Conservation (phyloP, 2,329 filamentous ascomycete genomes). For the Bipolaris bicolor region DNA sequence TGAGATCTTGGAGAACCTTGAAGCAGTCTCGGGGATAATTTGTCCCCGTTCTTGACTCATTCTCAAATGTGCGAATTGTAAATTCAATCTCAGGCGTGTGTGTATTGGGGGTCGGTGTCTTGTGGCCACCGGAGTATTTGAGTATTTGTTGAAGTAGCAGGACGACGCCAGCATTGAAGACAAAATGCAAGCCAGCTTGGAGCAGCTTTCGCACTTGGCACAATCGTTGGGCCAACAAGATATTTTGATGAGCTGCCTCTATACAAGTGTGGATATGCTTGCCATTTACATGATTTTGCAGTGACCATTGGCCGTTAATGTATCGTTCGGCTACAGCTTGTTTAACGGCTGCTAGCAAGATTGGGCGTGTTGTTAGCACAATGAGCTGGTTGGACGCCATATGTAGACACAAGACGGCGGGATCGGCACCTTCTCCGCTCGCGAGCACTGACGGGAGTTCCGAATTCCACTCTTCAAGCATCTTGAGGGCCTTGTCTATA, state of each 20-base stretch:
- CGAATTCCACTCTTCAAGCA: constrained; percentile 29
- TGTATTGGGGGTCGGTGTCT: neutral
- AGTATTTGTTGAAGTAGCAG: constrained; percentile 33
- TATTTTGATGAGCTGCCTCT: constrained; percentile 29
- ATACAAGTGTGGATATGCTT: constrained; percentile 23
- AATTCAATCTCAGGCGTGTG: constrained; percentile 24
- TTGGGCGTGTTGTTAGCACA: constrained; percentile 33
- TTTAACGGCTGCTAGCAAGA: constrained; percentile 33
- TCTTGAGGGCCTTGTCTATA: constrained; percentile 28
- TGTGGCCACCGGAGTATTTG: neutral
- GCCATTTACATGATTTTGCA: constrained; percentile 19
- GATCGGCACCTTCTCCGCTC: constrained; percentile 19
- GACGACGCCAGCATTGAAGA: constrained; percentile 38
- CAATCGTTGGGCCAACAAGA: constrained; percentile 24
- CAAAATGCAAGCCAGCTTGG: constrained; percentile 34
- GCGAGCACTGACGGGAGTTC: constrained; percentile 26
- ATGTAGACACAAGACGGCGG: constrained; percentile 31
- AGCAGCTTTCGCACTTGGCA: constrained; percentile 23
- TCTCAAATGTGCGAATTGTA: constrained; percentile 31
- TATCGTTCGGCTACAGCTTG: constrained; percentile 29
- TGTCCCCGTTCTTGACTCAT: constrained; percentile 32
- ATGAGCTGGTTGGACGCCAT: constrained; percentile 36
- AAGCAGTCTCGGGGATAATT: constrained; percentile 34
- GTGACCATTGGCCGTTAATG: constrained; percentile 17
- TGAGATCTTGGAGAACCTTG: constrained; percentile 32